Conservation (phyloP, 331 rosid genomes). For the Saraca asoca region DNA sequence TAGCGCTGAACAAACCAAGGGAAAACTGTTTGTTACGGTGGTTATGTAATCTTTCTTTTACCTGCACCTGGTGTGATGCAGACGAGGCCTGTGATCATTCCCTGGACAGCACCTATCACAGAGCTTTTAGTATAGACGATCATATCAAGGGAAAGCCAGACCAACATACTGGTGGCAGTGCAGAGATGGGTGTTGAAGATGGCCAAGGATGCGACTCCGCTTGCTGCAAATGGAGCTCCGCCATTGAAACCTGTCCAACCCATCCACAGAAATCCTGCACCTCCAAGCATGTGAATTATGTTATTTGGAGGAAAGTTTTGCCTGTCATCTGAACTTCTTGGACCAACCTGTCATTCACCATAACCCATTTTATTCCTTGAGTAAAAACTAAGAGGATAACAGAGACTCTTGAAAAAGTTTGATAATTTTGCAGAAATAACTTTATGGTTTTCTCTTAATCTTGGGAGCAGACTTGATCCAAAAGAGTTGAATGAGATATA, state of each 20-base stretch:
- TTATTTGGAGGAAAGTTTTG: conserved; percentile 73
- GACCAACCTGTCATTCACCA: conserved; percentile 57
- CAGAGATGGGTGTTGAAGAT: conserved; percentile 69
- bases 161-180: conserved; percentile 68
- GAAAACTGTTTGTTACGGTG: neutral
- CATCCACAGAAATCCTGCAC: conserved; percentile 80
- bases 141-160: conserved; percentile 76
- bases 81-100: conserved; percentile 81
- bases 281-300: conserved; percentile 70
- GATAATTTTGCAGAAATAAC: neutral
- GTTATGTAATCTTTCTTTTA: conserved; percentile 18
- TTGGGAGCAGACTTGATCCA: too few relatives aligned
- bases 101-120: conserved; percentile 70
- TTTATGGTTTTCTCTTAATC: neutral
- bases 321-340: conserved; percentile 65
- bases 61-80: conserved; percentile 90
- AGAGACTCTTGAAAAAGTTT: neutral
- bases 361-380: neutral
- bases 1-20: too few relatives aligned
- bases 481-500: too few relatives aligned
- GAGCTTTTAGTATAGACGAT: conserved; percentile 62
- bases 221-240: conserved; percentile 64
- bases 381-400: neutral
- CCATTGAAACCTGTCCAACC: conserved; percentile 89
- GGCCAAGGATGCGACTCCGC: conserved; percentile 53